These are phyloP conservation scores for Mucor velutinosus DNA, from an alignment of 371 early-diverging fungal genomes.

Conservation along the genomic window DNA sequence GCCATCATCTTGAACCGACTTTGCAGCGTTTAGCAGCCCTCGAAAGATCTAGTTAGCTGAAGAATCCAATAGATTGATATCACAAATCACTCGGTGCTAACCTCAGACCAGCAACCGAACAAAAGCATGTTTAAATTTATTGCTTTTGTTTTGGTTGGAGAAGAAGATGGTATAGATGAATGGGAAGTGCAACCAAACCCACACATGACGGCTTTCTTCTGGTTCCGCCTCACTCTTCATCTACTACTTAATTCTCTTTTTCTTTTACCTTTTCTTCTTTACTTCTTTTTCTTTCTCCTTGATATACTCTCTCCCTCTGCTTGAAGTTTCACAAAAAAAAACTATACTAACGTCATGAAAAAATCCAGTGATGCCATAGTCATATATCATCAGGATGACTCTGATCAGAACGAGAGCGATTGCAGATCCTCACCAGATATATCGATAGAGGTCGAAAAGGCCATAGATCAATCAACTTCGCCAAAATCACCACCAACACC, in stretches of 20 bases:
- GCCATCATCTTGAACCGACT: not conserved
- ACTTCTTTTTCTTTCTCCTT: not conserved
- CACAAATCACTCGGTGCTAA: constrained; percentile 14
- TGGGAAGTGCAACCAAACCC: not conserved
- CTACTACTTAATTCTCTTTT: not conserved
- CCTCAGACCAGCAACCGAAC: constrained; percentile 27
- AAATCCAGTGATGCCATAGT: constrained; percentile 6
- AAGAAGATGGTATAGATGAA: not conserved
- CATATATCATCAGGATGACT: constrained; percentile 1
- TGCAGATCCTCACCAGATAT: not conserved
- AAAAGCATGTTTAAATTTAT: not conserved
- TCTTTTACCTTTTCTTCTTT: not conserved
- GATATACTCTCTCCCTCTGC: not conserved
- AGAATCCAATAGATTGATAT: not conserved
- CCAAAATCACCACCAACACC: not conserved
- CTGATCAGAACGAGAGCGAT: constrained; percentile 2
- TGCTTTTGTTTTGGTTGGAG: not conserved
- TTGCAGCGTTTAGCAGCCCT: not conserved
- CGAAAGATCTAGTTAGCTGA: not conserved
- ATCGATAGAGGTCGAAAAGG: not conserved
- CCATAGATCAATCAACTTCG: not conserved
- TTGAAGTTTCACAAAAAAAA: constrained; percentile 13
- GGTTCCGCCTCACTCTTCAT: constrained; percentile 4
- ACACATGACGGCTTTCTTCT: constrained; percentile 25
- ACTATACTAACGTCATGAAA: constrained; percentile 21